Evolutionary conservation across 2,329 filamentous ascomycete genomes (phyloP), one percentile per base, ranked within the genome.

Genomic region (Fusarium solani-melongenae): DNA sequence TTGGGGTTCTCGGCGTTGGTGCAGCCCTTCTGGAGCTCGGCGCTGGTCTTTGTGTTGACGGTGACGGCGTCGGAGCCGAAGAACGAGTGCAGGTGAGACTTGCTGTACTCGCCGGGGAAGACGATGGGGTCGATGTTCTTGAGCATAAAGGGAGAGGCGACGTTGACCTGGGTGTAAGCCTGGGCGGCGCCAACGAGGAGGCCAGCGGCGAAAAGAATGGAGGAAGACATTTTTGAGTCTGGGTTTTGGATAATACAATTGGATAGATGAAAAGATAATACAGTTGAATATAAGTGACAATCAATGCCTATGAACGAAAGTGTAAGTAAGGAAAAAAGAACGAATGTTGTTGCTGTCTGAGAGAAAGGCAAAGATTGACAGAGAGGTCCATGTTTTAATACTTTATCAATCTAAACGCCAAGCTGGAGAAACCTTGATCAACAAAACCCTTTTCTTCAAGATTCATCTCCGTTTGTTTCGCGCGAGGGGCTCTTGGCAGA

Each of bases 1-100:
- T 87, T 87, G 22, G 84, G 82, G 77, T 87, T 87, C 68, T 85
- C 78, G 17, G 80, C 82, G 10, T 81, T 83, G 11, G 84, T 83
- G 79, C 85, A 87, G 10, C 85, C 85, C 4, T 76, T 72, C 44
- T 85, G 84, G 1, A 87, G 79, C 64, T 72, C 77, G 2, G 73
- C 75, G 34, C 69, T 77, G 8, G 78, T 78, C 33, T 74, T 79
- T 20, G 80, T 80, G 69, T 77, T 70, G 68, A 76, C 69, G 2
- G 79, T 83, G 0, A 77, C 73, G 1, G 71, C 75, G 49, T 82
- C 81, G 57, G 80, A 82, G 44, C 81, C 81, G 67, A 83, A 83
- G 72, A 81, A 82, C 5, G 41, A 46, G 41, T 46, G 41, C 41
- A 46, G 14, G 5, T 46, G 41, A 46, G 41, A 46, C 41, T 46